Conservation (phyloP, 2,329 filamentous ascomycete species). For the Helotiales sp. region DNA sequence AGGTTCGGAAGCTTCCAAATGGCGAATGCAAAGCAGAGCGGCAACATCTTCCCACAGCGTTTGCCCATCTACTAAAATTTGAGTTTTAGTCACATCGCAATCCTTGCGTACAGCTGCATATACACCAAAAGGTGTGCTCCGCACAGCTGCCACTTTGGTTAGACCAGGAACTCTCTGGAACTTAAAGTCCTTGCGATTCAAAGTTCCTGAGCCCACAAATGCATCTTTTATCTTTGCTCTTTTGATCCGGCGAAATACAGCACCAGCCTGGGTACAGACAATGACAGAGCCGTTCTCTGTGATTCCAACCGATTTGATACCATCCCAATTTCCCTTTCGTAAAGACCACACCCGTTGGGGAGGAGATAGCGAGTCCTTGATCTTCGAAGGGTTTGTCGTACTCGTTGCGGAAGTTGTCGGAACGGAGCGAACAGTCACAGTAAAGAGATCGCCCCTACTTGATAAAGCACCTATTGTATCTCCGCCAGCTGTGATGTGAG, state of each 20-base stretch:
- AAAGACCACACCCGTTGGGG: constrained; percentile 88
- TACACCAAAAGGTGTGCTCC: constrained; percentile 86
- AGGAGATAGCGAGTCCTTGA: constrained; percentile 75
- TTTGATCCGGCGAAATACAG: constrained; percentile 87
- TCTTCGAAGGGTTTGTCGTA: constrained; percentile 90
- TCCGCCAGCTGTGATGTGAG: constrained; percentile 78
- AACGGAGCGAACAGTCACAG: constrained; percentile 70
- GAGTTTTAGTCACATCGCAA: constrained; percentile 73
- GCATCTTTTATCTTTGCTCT: constrained; percentile 77
- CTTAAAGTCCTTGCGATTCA: constrained; percentile 85
- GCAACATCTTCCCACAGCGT: constrained; percentile 73
- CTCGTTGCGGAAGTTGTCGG: constrained; percentile 65
- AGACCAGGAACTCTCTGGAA: constrained; percentile 89
- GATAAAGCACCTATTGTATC: constrained; percentile 91
- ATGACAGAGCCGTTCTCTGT: constrained; percentile 95
- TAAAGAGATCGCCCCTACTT: constrained; percentile 82
- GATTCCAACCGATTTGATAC: constrained; percentile 82
- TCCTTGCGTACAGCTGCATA: constrained; percentile 87
- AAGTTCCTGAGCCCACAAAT: constrained; percentile 46
- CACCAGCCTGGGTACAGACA: constrained; percentile 87
- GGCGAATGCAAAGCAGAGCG: constrained; percentile 66
- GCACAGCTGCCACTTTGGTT: constrained; percentile 79
- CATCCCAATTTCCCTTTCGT: constrained; percentile 65
- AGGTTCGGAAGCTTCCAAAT: constrained; percentile 50
- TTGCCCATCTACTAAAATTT: constrained; percentile 65